A percentile compares a stretch with the other conserved stretches of the same genome.
phyloP scores from a whole-genome alignment of 1,284 basidiomycete genomes.

The Fomitopsis schrenkii region DNA sequence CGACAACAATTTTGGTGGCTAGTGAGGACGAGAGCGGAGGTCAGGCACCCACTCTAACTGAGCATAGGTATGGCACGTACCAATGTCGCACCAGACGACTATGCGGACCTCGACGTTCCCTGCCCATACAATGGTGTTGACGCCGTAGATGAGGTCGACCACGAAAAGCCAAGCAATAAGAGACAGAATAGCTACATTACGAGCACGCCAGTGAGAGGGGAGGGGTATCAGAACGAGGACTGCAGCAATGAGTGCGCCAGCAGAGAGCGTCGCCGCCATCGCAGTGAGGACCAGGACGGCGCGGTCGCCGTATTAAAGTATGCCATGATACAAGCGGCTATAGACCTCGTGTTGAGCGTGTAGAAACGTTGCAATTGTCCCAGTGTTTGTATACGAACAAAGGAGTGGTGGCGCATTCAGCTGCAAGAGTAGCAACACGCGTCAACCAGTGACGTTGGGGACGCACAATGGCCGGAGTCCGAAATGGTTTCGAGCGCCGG shows the following conservation, averaged over 20 bases:
- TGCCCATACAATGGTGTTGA: conserved; percentile 43
- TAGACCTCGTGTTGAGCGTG: not conserved
- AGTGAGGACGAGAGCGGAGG: not conserved
- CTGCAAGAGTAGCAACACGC: not conserved
- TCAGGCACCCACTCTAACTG: not conserved
- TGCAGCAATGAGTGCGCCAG: conserved; percentile 17
- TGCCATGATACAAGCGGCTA: not conserved
- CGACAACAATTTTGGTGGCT: conserved; percentile 42
- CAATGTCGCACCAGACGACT: conserved; percentile 49
- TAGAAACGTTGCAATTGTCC: not conserved
- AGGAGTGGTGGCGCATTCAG: not conserved
- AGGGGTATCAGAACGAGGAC: conserved; percentile 30
- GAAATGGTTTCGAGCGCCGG: too few species aligned
- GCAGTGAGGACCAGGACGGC: not conserved
- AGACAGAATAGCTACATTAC: conserved; percentile 54
- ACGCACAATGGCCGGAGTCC: too few species aligned
- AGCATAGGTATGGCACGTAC: conserved; percentile 26
- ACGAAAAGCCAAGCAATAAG: conserved; percentile 43
- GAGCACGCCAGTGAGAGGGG: conserved; percentile 36
- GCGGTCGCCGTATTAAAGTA: not conserved
- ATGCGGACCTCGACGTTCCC: conserved; percentile 30
- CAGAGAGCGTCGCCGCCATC: not conserved
- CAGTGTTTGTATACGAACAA: not conserved
- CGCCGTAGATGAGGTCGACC: conserved; percentile 37
- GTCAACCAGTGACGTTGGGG: too few species aligned